Base-by-base conservation (phyloP, 1,139 yeast genomes). In the Protomyces inouyei region DNA sequence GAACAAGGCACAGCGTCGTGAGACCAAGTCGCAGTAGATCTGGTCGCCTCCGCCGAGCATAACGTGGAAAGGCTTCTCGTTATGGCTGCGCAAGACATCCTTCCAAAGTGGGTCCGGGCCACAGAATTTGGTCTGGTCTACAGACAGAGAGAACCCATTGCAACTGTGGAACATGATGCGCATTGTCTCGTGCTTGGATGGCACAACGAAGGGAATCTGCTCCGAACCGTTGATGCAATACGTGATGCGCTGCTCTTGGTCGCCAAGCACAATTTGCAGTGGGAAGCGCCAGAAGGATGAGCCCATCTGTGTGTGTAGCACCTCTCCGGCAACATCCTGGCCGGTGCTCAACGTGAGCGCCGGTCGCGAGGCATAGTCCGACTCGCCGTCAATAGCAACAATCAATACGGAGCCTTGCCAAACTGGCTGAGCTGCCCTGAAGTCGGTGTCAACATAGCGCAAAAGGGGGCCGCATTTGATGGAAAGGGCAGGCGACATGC, bases 41-140 rank as follows among this genome's bases (percentile, higher is more conserved):
- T 93, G 98, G 75, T 93, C 98, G 40, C 98, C 98, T 59, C 98
- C 98, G 23, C 98, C 98, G 52, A 92, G 79, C 96, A 92, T 91
- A 4, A 90, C 97, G 73, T 93, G 97, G 76, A 88, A 90, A 57
- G 86, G 92, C 55, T 79, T 75, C 18, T 71, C 66, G 8, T 72
- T 69, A 73, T 91, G 96, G 69, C 84, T 84, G 36, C 82, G 78
- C 71, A 92, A 72, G 2, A 92, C 95, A 73, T 93, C 97, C 60
- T 78, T 80, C 98, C 98, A 93, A 69, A 92, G 77, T 3, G 90
- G 85, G 14, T 92, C 88, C 51, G 69, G 68, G 1, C 70, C 70
- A 23, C 69, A 68, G n/a, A 68, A 67, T 25, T 68, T 67, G 67
- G 84, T 82, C 76, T 85, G 92, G 16, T 85, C 88, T 1, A 88